Conservation (phyloP, 2,329 filamentous ascomycete species). For the Xenoacremonium recifei region DNA sequence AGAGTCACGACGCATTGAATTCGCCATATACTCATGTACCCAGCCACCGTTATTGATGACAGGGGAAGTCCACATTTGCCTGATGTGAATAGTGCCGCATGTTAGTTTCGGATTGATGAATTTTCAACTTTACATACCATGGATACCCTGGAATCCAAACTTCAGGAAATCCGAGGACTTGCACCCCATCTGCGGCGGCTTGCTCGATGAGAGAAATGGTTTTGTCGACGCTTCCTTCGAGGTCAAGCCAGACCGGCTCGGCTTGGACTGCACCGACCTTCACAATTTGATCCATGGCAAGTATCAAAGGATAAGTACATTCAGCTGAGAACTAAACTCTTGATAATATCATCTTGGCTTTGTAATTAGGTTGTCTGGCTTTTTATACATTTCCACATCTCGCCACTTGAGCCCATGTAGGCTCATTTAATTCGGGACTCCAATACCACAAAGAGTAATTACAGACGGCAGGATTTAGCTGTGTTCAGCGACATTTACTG, state of each 20-base stretch:
- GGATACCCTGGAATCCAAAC: slow-evolving; percentile 53
- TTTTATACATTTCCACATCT: too few species aligned
- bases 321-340: neutral
- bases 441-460: too few species aligned
- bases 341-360: too few species aligned
- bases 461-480: too few species aligned
- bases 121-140: slow-evolving; percentile 30
- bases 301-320: neutral
- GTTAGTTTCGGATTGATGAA: slow-evolving; percentile 13
- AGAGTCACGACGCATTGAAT: slow-evolving; percentile 30
- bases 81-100: neutral
- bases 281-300: neutral
- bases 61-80: slow-evolving; percentile 31
- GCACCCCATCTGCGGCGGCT: slow-evolving; percentile 49
- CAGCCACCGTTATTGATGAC: slow-evolving; percentile 27
- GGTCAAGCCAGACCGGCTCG: slow-evolving; percentile 59
- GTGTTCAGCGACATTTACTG: too few species aligned
- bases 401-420: too few species aligned
- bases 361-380: too few species aligned
- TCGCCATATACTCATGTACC: slow-evolving; percentile 4
- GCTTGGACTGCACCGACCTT: slow-evolving; percentile 53
- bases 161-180: slow-evolving; percentile 53
- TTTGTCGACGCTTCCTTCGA: slow-evolving; percentile 51
- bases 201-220: slow-evolving; percentile 53
- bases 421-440: too few species aligned